A percentile compares a stretch with the other conserved stretches of the same genome.
Evolutionary conservation across 257 asterid genomes (phyloP).

Genomic region (Vinca minor): DNA sequence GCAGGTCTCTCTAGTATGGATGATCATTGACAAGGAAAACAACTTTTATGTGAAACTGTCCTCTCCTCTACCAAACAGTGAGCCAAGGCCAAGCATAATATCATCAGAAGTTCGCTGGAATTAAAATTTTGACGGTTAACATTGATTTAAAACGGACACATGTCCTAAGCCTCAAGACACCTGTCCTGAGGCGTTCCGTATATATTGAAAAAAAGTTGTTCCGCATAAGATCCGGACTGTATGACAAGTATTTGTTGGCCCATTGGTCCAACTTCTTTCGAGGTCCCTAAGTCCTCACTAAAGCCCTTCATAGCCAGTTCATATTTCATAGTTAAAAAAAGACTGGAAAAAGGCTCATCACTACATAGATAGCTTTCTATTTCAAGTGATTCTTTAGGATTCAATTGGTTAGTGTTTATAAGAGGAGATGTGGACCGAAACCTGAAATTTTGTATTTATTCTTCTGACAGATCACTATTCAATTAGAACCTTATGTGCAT

Average conservation of each 20-base stretch:
- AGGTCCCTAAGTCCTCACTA: slow-evolving; percentile 6
- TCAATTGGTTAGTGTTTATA: too few species aligned
- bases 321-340: slow-evolving; percentile 1
- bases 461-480: too few species aligned
- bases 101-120: not conserved
- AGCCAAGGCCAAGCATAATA: not conserved
- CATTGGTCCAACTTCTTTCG: slow-evolving; percentile 12
- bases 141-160: too few species aligned
- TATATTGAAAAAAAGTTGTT: too few species aligned
- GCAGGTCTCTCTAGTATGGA: not conserved
- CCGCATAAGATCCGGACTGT: too few species aligned
- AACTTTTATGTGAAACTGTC: not conserved
- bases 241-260: slow-evolving; percentile 9
- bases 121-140: too few species aligned
- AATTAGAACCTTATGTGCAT: not conserved
- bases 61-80: not conserved
- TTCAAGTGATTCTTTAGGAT: slow-evolving; percentile 13
- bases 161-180: too few species aligned
- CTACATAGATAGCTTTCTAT: not conserved
- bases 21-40: not conserved
- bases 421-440: too few species aligned
- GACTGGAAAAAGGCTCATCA: not conserved
- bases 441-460: too few species aligned
- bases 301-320: slow-evolving; percentile 12
- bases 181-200: too few species aligned